These are phyloP conservation scores for Elasticomyces elasticus DNA, from an alignment of 495 filamentous ascomycete genomes.

Conservation along the genomic window DNA sequence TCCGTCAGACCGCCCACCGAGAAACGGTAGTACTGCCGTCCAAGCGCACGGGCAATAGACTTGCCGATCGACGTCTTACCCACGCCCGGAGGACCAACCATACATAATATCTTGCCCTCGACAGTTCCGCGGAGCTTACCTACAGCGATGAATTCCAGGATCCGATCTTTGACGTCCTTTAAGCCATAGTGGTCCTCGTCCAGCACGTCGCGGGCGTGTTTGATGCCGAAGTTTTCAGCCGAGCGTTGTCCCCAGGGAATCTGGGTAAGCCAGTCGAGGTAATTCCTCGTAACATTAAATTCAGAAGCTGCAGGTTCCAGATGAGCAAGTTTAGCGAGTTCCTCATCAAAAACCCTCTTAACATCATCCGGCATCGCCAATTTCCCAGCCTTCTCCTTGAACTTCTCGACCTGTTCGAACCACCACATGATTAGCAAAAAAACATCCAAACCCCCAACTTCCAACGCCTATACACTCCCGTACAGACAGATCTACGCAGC, in stretches of 20 bases:
- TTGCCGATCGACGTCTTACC: constrained; percentile 99
- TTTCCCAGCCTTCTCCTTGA: constrained; percentile 88
- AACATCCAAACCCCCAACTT: no score
- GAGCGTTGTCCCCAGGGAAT: constrained; percentile 96
- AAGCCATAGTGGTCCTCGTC: constrained; percentile 97
- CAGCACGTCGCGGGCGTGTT: constrained; percentile 77
- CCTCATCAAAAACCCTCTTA: constrained; percentile 95
- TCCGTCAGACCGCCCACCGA: constrained; percentile 94
- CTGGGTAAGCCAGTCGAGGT: constrained; percentile 96
- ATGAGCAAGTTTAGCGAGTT: constrained; percentile 91
- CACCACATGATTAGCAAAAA: no score
- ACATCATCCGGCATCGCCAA: constrained; percentile 94
- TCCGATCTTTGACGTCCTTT: constrained; percentile 98
- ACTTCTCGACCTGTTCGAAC: no score
- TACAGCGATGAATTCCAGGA: constrained; percentile 96
- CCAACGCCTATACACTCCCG: no score
- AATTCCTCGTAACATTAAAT: constrained; percentile 98
- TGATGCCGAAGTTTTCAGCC: constrained; percentile 91
- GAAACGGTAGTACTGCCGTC: constrained; percentile 94
- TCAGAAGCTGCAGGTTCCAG: constrained; percentile 91
- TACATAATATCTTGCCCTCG: constrained; percentile 96
- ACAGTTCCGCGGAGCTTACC: constrained; percentile 95
- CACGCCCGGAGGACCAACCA: constrained; percentile 92
- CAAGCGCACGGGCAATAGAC: constrained; percentile 87
- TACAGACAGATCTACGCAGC: no score